These are phyloP conservation scores for Crithidia thermophila DNA, from an alignment of 208 protist genomes.

Conservation along the genomic window DNA sequence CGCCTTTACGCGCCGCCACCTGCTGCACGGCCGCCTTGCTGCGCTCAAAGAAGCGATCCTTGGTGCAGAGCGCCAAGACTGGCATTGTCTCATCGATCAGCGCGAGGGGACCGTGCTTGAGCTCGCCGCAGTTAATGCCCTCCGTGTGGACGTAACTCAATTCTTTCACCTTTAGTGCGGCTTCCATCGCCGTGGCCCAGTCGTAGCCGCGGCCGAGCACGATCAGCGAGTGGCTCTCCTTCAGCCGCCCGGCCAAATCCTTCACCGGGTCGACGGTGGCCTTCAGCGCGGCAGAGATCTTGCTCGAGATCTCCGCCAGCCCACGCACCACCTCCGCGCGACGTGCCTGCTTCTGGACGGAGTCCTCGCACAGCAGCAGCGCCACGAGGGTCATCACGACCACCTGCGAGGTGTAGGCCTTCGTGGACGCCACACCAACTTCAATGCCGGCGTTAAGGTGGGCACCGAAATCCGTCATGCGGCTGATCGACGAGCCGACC, in stretches of 20 bases:
- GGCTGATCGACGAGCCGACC: constrained; percentile 90
- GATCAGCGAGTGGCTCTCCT: constrained; percentile 63
- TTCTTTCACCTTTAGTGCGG: constrained; percentile 98
- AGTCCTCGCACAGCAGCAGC: constrained; percentile 84
- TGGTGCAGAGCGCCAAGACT: constrained; percentile 91
- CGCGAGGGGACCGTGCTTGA: constrained; percentile 98
- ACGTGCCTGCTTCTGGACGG: constrained; percentile 37
- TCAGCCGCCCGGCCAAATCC: constrained; percentile 67
- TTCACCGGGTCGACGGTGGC: constrained; percentile 52
- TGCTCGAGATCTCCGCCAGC: constrained; percentile 56
- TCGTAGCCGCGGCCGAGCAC: constrained; percentile 94
- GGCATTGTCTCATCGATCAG: constrained; percentile 94
- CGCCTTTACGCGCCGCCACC: constrained; percentile 84
- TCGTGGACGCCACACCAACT: constrained; percentile 96
- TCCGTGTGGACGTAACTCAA: constrained; percentile 98
- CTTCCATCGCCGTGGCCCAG: constrained; percentile 94
- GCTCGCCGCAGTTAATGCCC: constrained; percentile 95
- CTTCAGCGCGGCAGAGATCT: constrained; percentile 70
- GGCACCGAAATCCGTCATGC: constrained; percentile 83
- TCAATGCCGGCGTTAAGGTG: constrained; percentile 95
- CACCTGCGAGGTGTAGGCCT: constrained; percentile 97
- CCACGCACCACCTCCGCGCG: constrained; percentile 72
- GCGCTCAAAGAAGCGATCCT: constrained; percentile 74
- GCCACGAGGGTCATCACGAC: constrained; percentile 90
- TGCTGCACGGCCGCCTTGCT: constrained; percentile 91